Base-by-base conservation (phyloP, 2,329 filamentous ascomycete species). In the Fonsecaea pedrosoi region DNA sequence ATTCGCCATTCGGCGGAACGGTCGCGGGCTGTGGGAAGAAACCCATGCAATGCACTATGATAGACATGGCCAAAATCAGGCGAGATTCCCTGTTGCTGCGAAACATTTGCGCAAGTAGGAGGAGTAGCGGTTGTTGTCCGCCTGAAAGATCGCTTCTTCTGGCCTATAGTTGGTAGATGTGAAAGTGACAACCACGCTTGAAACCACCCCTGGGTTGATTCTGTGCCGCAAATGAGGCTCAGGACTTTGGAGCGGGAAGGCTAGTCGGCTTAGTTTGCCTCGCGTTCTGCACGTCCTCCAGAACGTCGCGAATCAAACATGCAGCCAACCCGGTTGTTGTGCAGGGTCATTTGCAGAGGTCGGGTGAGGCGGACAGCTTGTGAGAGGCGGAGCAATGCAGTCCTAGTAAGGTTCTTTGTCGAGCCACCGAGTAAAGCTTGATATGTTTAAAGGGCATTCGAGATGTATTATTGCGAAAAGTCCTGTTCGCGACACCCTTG, bases 161-260 rank as follows among this genome's bases (percentile, higher is more conserved):
- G 8, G 40, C 38, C 9, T n/a, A 18, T n/a, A 18, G 40, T 42
- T 42, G 40, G 38, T 13, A 40, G 38, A 40, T 10, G 38, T 13
- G 38, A 40, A 40, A 13, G 12, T 4, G 38, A 13, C 38, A 40
- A 13, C 12, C 10, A 40, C 15, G 38, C 38, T 13, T 40, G 38
- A 40, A 40, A 40, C 38, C 12, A 40, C 15, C 38, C 38, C 38
- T 21, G 12, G 30, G n/a, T 21, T 53, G 48, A 32, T 21, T 53
- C n/a, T 53, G 10, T 6, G 30, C 50, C 50, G 5, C 50, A 54
- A 34, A 54, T 54, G 50, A 54, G 21, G 50, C 50, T 32, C 40
- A 42, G 40, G 40, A n/a, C 15, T n/a, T 42, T 42, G 15, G 40
- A 18, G 40, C 40, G 40, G 13, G 15, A 42, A n/a, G 40, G 40